Evolutionary conservation across 164 flowering plant genomes (phyloP), one percentile per base, ranked within the genome.

Genomic region (Tetrastigma voinierianum): DNA sequence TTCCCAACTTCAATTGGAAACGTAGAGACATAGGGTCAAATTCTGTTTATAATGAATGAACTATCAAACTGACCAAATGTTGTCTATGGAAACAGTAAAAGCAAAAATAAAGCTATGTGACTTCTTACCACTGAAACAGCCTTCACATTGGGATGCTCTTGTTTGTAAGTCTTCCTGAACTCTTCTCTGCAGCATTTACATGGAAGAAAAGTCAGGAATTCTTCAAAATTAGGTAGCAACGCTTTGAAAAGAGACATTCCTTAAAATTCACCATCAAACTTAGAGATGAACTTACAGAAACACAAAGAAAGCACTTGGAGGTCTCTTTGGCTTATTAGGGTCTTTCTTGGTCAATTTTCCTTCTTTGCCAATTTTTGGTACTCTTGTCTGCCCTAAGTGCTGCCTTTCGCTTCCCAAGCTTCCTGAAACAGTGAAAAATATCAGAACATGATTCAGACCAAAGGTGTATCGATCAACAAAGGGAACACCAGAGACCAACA

Each of bases 261-360:
- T 32, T n/a, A n/a, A 32, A 32, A 32, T 32, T 32, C 40, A 32
- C 40, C 40, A 32, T 32, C 40, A 48, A n/a, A 15, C 17, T 13
- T 2, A 43, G 32, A 61, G 40, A 48, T 55, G 40, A 32, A 67
- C 84, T 62, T 70, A 87, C 90, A 87, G 80, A 69, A 87, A 87
- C 8, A 87, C 91, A 62, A 87, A 85, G 74, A 87, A 87, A 61
- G 91, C 87, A 74, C 87, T 85, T 1, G 89, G 78, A 21, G 89
- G 86, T 77, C 87, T 82, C 80, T 85, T 85, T 46, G 87, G 89
- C 61, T 83, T 87, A 74, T 87, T 87, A 7, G 89, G 91, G 48
- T 85, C 91, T 59, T 87, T 87, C 69, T 70, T 75, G 51, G 82
- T 82, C 46, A 4, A 40, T 59, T 61, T 48, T 62, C 79, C 76